Percentiles rank a stretch among this genome's conserved stretches.
Evolutionary conservation across 305 asterid species (phyloP).

Genomic region (Fraxinus velutina): DNA sequence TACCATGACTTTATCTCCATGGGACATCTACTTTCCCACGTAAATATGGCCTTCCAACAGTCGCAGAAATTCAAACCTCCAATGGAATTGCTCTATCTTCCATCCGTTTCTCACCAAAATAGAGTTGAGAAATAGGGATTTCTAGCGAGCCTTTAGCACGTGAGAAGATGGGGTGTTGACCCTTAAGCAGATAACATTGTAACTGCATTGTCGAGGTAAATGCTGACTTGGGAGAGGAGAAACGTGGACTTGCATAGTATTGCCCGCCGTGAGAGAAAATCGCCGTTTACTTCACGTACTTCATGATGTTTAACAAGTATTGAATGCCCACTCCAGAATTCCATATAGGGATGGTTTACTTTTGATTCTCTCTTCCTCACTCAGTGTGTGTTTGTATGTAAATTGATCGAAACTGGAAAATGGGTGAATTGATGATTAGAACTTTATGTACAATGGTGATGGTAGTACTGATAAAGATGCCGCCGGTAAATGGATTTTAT

Average conservation of each 20-base stretch:
- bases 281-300: background rate
- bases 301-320: background rate
- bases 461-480: conserved; percentile 9
- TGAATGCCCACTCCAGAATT: background rate
- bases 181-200: background rate
- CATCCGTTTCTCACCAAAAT: background rate
- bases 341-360: background rate
- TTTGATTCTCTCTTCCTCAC: background rate
- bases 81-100: background rate
- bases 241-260: background rate
- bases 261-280: background rate
- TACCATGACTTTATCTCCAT: too few relatives aligned
- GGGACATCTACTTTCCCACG: too few relatives aligned
- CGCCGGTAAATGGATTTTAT: conserved; percentile 39
- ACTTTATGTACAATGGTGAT: background rate
- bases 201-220: background rate
- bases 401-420: background rate
- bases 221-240: background rate
- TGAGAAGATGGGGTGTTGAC: background rate
- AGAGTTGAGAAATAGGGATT: background rate
- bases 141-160: background rate
- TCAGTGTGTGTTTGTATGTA: background rate
- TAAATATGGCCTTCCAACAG: too few relatives aligned
- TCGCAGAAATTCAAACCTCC: background rate
- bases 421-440: conserved; percentile 15